Evolutionary conservation across 129 eudicot genomes (phyloP).

Genomic region (Helichrysum umbraculigerum): DNA sequence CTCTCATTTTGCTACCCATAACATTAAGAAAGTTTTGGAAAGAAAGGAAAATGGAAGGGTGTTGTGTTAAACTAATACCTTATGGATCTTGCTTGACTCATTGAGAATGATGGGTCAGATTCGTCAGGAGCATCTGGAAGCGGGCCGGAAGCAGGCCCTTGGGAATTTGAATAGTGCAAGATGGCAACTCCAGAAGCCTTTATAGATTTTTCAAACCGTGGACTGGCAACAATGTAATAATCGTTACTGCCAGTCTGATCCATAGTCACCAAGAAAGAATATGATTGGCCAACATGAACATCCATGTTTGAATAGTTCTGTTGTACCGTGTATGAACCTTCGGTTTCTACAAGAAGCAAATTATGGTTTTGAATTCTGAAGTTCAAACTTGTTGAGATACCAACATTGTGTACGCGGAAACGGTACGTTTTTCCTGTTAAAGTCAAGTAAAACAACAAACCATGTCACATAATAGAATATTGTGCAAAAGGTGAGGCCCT

Average conservation of each 20-base stretch:
- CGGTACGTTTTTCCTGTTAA: constrained; percentile 91
- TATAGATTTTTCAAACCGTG: constrained; percentile 73
- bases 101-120: constrained; percentile 72
- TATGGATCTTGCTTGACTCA: constrained; percentile 97
- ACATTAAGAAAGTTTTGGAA: constrained; percentile 20
- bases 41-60: constrained; percentile 29
- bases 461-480: background rate
- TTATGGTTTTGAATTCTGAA: constrained; percentile 95
- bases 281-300: constrained; percentile 98
- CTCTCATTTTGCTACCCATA: background rate
- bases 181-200: constrained; percentile 78
- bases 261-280: constrained; percentile 92
- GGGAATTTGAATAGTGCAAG: constrained; percentile 88
- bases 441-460: constrained; percentile 15
- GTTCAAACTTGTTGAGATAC: constrained; percentile 83
- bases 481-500: background rate
- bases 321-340: constrained; percentile 94
- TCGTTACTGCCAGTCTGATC: constrained; percentile 81
- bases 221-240: constrained; percentile 91
- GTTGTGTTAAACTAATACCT: constrained; percentile 53
- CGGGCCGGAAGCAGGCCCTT: constrained; percentile 91
- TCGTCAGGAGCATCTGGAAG: constrained; percentile 91
- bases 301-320: constrained; percentile 96
- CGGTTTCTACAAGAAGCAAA: constrained; percentile 89
- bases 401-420: constrained; percentile 85